phyloP scores from a whole-genome alignment of 1,284 basidiomycete genomes.

The Ustilago sp. region DNA sequence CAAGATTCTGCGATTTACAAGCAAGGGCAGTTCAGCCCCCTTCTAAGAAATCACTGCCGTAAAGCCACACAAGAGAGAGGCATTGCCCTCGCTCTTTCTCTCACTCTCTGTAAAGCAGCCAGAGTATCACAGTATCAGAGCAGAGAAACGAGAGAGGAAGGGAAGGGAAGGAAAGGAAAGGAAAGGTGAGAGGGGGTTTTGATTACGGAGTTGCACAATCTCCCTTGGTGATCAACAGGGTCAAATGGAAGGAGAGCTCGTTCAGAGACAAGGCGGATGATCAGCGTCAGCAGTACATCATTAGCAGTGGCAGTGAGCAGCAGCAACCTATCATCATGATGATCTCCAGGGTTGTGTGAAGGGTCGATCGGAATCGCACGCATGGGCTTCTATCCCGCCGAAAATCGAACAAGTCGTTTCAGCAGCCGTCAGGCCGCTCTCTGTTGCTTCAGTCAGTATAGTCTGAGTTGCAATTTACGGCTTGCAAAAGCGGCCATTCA shows the following conservation, averaged over 20 bases:
- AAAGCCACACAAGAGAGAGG: slow-evolving; percentile 1
- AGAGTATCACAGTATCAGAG: background rate
- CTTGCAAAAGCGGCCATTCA: background rate
- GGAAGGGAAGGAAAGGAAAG: background rate
- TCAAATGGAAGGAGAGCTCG: slow-evolving; percentile 4
- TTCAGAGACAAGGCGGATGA: background rate
- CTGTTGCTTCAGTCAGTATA: background rate
- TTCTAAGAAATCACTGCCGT: background rate
- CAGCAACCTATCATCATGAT: background rate
- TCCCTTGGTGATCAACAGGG: slow-evolving; percentile 15
- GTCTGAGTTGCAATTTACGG: slow-evolving; percentile 2
- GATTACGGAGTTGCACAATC: slow-evolving; percentile 13
- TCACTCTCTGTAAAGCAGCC: background rate
- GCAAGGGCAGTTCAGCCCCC: background rate
- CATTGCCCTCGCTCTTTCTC: background rate
- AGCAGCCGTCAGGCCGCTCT: background rate
- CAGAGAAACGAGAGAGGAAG: background rate
- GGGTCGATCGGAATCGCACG: background rate
- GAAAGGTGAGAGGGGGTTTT: background rate
- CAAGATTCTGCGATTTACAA: slow-evolving; percentile 1
- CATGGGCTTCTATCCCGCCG: slow-evolving; percentile 3
- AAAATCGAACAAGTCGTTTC: background rate
- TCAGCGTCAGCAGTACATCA: background rate
- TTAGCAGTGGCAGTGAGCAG: background rate
- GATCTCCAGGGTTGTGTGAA: slow-evolving; percentile 3